Percentiles rank a stretch among this genome's conserved stretches.
Evolutionary conservation across 768 basidiomycete genomes (phyloP).

Genomic region (Suillus bovinus): DNA sequence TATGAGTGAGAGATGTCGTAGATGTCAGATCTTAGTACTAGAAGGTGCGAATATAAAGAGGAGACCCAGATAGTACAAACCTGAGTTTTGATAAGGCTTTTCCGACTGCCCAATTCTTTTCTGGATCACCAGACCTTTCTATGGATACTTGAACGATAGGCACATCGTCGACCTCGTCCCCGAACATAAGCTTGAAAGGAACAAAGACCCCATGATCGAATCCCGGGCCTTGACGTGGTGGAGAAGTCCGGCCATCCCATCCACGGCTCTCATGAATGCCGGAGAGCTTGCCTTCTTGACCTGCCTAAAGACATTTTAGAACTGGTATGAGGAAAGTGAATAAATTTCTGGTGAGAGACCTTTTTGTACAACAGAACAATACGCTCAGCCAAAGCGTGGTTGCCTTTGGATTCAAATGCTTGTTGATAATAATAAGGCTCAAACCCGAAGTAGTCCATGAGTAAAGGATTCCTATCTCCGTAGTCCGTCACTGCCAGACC

Average conservation of each 20-base stretch:
- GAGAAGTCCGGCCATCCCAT: slow-evolving; percentile 62
- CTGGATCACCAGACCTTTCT: slow-evolving; percentile 57
- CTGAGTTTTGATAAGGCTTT: slow-evolving; percentile 59
- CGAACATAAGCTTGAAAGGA: slow-evolving; percentile 80
- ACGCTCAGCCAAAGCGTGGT: slow-evolving; percentile 53
- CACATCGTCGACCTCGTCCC: slow-evolving; percentile 56
- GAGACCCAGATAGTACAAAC: slow-evolving; percentile 34
- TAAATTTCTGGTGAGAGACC: slow-evolving; percentile 29
- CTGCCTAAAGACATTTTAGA: slow-evolving; percentile 40
- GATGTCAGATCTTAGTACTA: neutral
- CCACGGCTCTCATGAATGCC: slow-evolving; percentile 56
- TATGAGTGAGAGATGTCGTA: slow-evolving; percentile 22
- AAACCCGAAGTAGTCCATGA: slow-evolving; percentile 79
- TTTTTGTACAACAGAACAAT: slow-evolving; percentile 62
- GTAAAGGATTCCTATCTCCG: slow-evolving; percentile 70
- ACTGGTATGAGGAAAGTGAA: neutral
- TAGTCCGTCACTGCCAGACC: slow-evolving; percentile 66
- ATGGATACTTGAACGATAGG: slow-evolving; percentile 76
- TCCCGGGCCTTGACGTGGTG: slow-evolving; percentile 47
- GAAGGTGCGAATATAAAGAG: neutral
- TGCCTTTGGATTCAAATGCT: slow-evolving; percentile 69
- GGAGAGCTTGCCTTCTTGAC: slow-evolving; percentile 51
- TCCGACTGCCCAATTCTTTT: slow-evolving; percentile 65
- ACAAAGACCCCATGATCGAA: slow-evolving; percentile 82
- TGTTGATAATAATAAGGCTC: slow-evolving; percentile 55